A percentile compares a stretch with the other conserved stretches of the same genome.
phyloP scores from a whole-genome alignment of 345 rosid genomes.

The Geranium rotundifolium region DNA sequence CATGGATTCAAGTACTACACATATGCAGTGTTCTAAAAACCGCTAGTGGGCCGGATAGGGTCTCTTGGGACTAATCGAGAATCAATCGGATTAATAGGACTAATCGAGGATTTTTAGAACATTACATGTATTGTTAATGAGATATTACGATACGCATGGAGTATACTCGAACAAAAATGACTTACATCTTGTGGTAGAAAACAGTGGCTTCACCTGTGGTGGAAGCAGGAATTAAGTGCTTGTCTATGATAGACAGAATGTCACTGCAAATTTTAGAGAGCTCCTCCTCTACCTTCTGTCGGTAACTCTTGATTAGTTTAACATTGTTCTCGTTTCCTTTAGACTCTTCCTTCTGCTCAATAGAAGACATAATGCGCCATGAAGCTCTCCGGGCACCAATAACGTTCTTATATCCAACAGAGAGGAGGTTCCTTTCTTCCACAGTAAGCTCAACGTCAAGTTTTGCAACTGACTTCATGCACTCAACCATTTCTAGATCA shows the following conservation, averaged over 20 bases:
- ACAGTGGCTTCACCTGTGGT: conserved; percentile 89
- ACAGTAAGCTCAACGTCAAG: conserved; percentile 79
- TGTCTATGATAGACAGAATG: conserved; percentile 73
- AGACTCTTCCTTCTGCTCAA: too few species aligned
- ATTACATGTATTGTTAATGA: not conserved
- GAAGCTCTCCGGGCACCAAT: too few species aligned
- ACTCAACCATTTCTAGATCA: conserved; percentile 60
- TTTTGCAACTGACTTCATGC: conserved; percentile 81
- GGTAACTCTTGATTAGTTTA: conserved; percentile 63
- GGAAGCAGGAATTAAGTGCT: conserved; percentile 75
- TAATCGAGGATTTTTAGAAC: not conserved
- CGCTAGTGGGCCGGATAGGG: too few species aligned
- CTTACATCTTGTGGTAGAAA: conserved; percentile 93
- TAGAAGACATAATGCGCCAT: too few species aligned
- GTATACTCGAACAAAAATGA: not conserved
- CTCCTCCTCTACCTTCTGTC: conserved; percentile 92
- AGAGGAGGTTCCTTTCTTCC: conserved; percentile 26
- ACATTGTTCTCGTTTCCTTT: conserved; percentile 82
- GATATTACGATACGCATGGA: not conserved
- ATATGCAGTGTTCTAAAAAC: too few species aligned
- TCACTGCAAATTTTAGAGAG: conserved; percentile 74
- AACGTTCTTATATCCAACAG: too few species aligned
- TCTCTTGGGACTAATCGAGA: too few species aligned
- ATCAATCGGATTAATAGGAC: too few species aligned
- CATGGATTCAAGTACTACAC: not conserved